Percentiles rank a stretch among this genome's conserved stretches.
These are phyloP conservation scores for Talaromyces sp. DNA, from an alignment of 2,329 filamentous ascomycete genomes.

Conservation along the genomic window DNA sequence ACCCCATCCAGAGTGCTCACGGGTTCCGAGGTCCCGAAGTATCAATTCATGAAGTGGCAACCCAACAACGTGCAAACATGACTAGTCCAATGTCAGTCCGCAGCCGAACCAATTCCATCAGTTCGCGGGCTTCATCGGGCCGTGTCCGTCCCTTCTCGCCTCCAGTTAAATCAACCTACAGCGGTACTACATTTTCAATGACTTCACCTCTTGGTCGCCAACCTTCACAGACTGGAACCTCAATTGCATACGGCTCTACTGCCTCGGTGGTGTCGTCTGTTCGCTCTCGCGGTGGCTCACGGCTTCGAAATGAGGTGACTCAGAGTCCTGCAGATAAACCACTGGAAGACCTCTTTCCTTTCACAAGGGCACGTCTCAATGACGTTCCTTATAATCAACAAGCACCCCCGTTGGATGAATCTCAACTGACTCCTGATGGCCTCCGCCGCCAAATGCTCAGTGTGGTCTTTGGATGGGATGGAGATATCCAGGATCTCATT, in stretches of 20 bases:
- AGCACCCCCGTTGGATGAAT: conserved; percentile 53
- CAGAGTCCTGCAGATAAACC: conserved; percentile 70
- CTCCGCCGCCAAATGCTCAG: conserved; percentile 85
- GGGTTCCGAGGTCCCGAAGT: conserved; percentile 45
- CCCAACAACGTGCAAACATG: conserved; percentile 58
- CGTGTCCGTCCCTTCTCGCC: conserved; percentile 35
- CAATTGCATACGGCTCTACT: conserved; percentile 37
- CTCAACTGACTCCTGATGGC: conserved; percentile 65
- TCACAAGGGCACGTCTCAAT: conserved; percentile 70
- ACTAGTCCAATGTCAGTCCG: conserved; percentile 61
- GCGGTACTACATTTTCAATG: conserved; percentile 42
- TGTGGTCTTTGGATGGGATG: conserved; percentile 92
- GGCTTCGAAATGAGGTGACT: conserved; percentile 73
- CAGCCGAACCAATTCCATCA: conserved; percentile 58
- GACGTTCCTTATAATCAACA: conserved; percentile 77
- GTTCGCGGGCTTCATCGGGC: conserved; percentile 51
- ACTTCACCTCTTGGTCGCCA: conserved; percentile 29
- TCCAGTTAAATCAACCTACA: conserved; percentile 37
- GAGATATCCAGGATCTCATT: conserved; percentile 73
- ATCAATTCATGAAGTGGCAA: conserved; percentile 57
- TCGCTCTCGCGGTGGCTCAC: conserved; percentile 52
- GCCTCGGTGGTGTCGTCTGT: conserved; percentile 43
- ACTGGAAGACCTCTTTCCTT: conserved; percentile 77
- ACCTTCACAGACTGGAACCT: conserved; percentile 35
- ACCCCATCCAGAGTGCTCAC: conserved; percentile 23